Evolutionary conservation across 1,284 basidiomycete genomes (phyloP).

Genomic region (Neonothopanus nambi): DNA sequence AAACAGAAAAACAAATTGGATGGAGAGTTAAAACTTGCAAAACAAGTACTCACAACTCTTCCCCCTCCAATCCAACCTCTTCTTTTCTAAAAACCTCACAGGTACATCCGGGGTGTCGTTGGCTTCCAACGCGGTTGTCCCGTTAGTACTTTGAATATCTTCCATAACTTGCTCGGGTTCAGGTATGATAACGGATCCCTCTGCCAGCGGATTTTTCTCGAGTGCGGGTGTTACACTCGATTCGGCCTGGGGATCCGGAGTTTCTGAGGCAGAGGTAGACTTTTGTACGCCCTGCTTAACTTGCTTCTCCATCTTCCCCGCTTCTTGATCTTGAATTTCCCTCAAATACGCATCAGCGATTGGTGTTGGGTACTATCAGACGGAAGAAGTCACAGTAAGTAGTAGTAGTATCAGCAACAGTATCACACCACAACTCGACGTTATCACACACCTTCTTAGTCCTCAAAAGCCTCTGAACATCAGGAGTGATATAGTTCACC

Average conservation of each 20-base stretch:
- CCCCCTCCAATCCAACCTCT: constrained; percentile 81
- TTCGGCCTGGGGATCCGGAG: constrained; percentile 18
- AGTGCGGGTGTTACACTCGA: constrained; percentile 19
- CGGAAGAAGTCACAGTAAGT: constrained; percentile 34
- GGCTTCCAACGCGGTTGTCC: neutral
- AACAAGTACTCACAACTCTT: constrained; percentile 72
- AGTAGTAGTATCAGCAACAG: too few relatives aligned
- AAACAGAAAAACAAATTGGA: too few relatives aligned
- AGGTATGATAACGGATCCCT: constrained; percentile 25
- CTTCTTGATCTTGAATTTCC: constrained; percentile 51
- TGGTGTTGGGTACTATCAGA: constrained; percentile 56
- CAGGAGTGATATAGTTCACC: constrained; percentile 69
- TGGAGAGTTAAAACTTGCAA: neutral
- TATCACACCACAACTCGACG: too few relatives aligned
- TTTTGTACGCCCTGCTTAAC: constrained; percentile 29
- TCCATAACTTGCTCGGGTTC: constrained; percentile 33
- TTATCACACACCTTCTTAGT: constrained; percentile 69
- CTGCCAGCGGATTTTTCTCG: constrained; percentile 25
- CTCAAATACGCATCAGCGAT: constrained; percentile 70
- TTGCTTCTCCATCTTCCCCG: constrained; percentile 34
- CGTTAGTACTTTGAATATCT: constrained; percentile 1
- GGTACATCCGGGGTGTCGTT: constrained; percentile 67
- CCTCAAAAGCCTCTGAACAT: constrained; percentile 59
- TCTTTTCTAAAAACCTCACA: constrained; percentile 81
- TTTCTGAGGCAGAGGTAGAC: constrained; percentile 19